A percentile compares a stretch with the other conserved stretches of the same genome.
Evolutionary conservation across 1,284 basidiomycete genomes (phyloP).

Genomic region (Phylloboletellus chloephorus): DNA sequence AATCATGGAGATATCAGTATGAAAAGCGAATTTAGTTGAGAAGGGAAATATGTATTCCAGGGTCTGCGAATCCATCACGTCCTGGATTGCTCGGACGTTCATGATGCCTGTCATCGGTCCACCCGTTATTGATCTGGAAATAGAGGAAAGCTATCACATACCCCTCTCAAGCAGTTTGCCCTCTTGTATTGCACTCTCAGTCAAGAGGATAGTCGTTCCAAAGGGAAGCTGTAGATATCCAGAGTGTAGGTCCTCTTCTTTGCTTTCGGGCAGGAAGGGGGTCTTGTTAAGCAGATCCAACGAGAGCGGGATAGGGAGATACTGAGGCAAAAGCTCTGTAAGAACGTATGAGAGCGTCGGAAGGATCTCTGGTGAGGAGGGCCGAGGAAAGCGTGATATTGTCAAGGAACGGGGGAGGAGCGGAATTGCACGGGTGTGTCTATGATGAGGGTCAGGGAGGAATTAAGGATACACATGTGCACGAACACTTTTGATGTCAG

Average conservation of each 20-base stretch:
- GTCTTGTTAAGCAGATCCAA: conserved; percentile 58
- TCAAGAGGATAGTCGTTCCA: conserved; percentile 60
- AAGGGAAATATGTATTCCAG: conserved; percentile 81
- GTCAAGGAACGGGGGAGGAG: conserved; percentile 67
- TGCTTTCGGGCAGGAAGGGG: conserved; percentile 60
- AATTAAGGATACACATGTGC: neutral
- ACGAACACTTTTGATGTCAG: conserved; percentile 65
- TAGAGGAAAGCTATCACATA: conserved; percentile 19
- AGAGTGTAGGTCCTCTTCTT: conserved; percentile 68
- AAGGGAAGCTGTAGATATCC: conserved; percentile 70
- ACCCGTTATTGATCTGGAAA: neutral
- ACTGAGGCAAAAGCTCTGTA: conserved; percentile 49
- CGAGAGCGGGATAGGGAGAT: conserved; percentile 49
- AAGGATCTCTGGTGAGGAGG: conserved; percentile 28
- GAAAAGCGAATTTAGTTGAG: conserved; percentile 62
- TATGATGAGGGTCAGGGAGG: conserved; percentile 28
- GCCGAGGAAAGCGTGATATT: conserved; percentile 55
- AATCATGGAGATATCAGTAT: conserved; percentile 67
- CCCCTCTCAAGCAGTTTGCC: conserved; percentile 62
- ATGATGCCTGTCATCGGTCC: conserved; percentile 44
- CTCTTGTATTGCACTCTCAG: conserved; percentile 64
- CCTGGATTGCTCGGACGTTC: conserved; percentile 68
- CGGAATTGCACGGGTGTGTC: conserved; percentile 63
- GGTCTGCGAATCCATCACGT: conserved; percentile 62
- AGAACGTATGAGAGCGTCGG: conserved; percentile 52